Base-by-base conservation (phyloP, 345 rosid genomes). In the Salix udensis region DNA sequence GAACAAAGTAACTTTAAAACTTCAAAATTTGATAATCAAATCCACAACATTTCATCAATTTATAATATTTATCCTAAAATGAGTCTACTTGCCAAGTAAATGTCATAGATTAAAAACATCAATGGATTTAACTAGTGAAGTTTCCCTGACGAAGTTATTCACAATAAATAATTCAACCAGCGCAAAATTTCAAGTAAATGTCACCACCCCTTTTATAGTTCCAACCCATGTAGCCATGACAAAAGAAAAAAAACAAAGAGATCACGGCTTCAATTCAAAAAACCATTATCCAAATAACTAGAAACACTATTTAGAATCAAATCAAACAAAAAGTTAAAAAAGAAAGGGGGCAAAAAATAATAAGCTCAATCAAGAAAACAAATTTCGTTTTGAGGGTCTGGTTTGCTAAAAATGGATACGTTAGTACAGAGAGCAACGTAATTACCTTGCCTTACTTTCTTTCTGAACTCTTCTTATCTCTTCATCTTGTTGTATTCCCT, bases 401-500 rank as follows among this genome's bases (percentile, higher is more conserved):
- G 39, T 3, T 61, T 61, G 31, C 13, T 12, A 9, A 61, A n/a
- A 61, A 24, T 12, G 2, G 31, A 61, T 5, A 4, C 34, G 10
- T 2, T 61, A 24, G 15, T 23, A 16, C 21, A 19, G 37, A 39
- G 23, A 67, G 2, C 2, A 34, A 15, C 24, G n/a, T 21, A 30
- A 31, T 65, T 44, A 91, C 97, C 94, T 88, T 74, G 88, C 82
- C 74, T 84, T 88, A 69, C 70, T 96, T 15, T 91, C 96, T 79
- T 84, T 87, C 83, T 87, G 86, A 48, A 89, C 73, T 72, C 86
- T 88, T 77, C 87, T 84, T 74, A 96, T 77, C 37, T 84, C 87
- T 79, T 80, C 92, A 50, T 96, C 93, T 80, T 84, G 87, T 60
- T 76, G 80, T 69, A 86, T 67, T 16, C 91, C 94, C 98, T 93